Conservation (phyloP, 2,329 filamentous ascomycete species). For the Cytospora schulzeri region DNA sequence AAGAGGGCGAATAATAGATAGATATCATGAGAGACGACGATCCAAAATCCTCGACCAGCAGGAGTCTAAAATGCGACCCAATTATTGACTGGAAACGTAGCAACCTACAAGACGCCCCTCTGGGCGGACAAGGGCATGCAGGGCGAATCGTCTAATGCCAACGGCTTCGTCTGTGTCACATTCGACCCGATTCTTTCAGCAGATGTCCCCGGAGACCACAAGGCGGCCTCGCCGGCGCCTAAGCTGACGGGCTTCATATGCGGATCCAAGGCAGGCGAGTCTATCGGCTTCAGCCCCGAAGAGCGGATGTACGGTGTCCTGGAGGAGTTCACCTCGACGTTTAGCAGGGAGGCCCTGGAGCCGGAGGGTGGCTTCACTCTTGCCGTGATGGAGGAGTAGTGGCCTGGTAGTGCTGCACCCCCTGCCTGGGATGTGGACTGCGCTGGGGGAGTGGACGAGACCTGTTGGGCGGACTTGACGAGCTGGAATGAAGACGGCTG, state of each 20-base stretch:
- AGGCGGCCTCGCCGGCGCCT: slow-evolving; percentile 2
- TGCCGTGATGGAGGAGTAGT: slow-evolving; percentile 27
- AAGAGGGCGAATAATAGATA: slow-evolving; percentile 15
- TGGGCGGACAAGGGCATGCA: slow-evolving; percentile 26
- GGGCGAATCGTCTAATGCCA: slow-evolving; percentile 24
- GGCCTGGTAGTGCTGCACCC: slow-evolving; percentile 27
- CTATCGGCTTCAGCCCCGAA: slow-evolving; percentile 21
- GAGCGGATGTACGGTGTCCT: slow-evolving; percentile 27
- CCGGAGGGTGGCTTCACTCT: slow-evolving; percentile 27
- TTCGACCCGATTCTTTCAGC: slow-evolving; percentile 20
- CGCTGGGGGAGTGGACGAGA: slow-evolving; percentile 25
- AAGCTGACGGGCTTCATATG: slow-evolving; percentile 28
- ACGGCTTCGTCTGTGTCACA: slow-evolving; percentile 18
- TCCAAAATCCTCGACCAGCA: too few species aligned
- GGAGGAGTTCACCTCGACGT: slow-evolving; percentile 25
- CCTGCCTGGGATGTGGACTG: slow-evolving; percentile 27
- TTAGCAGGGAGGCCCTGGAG: slow-evolving; percentile 28
- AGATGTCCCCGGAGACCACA: neutral
- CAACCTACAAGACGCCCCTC: slow-evolving; percentile 27
- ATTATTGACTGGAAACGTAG: neutral
- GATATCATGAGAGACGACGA: slow-evolving; percentile 12
- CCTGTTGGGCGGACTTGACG: slow-evolving; percentile 25
- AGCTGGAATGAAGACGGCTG: slow-evolving; percentile 27
- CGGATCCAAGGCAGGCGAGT: slow-evolving; percentile 25
- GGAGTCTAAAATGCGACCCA: neutral